Evolutionary conservation across 352 stramenopile species (phyloP).

Genomic region (Globisporangium paddicum): DNA sequence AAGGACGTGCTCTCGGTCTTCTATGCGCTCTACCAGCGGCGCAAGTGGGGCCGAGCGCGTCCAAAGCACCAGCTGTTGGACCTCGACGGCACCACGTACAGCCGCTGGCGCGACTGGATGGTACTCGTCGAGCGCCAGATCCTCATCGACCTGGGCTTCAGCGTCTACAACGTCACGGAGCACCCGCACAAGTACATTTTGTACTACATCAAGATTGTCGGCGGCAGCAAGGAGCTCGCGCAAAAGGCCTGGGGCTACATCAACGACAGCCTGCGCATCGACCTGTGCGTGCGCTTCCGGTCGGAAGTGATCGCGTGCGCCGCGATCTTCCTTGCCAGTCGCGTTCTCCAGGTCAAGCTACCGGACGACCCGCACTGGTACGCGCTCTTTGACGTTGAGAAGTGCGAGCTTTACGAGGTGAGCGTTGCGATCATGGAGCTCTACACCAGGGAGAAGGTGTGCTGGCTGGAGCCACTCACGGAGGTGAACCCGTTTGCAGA

Average conservation of each 20-base stretch:
- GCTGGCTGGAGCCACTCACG: constrained; percentile 73
- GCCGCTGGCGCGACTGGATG: constrained; percentile 79
- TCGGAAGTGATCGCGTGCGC: constrained; percentile 87
- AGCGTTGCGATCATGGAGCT: constrained; percentile 54
- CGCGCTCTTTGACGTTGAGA: constrained; percentile 61
- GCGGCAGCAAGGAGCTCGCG: constrained; percentile 60
- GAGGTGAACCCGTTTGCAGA: constrained; percentile 60
- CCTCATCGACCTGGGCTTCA: constrained; percentile 92
- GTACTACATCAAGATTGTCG: constrained; percentile 90
- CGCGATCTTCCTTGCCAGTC: constrained; percentile 85
- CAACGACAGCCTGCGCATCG: constrained; percentile 85
- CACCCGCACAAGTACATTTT: constrained; percentile 93
- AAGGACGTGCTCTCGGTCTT: constrained; percentile 86
- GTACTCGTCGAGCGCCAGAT: constrained; percentile 86
- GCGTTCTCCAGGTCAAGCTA: constrained; percentile 47
- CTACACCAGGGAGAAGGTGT: constrained; percentile 48
- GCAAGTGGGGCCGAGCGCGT: constrained; percentile 48
- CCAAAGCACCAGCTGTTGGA: constrained; percentile 65
- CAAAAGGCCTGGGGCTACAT: constrained; percentile 89
- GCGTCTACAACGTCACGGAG: constrained; percentile 89
- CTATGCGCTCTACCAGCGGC: constrained; percentile 78
- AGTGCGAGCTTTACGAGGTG: constrained; percentile 38
- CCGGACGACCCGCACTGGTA: constrained; percentile 61
- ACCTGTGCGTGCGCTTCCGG: constrained; percentile 80
- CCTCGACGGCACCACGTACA: constrained; percentile 52